These are phyloP conservation scores for Xylaria sp. DNA, from an alignment of 495 filamentous ascomycete genomes.

Conservation along the genomic window DNA sequence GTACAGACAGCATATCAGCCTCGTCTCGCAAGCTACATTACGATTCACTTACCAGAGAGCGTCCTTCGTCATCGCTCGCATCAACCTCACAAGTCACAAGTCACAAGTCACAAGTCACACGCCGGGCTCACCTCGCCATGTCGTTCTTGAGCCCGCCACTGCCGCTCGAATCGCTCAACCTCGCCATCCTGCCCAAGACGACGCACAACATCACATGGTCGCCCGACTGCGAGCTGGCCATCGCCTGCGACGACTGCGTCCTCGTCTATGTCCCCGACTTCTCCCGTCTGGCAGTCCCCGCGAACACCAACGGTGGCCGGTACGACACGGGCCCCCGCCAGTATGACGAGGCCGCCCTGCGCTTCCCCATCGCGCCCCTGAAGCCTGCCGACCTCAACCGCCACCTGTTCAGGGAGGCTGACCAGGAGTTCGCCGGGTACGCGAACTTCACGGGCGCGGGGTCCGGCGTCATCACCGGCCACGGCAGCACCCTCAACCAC, in stretches of 20 bases:
- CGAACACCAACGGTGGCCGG: not conserved
- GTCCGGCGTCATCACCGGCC: constrained; percentile 48
- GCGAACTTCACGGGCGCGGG: constrained; percentile 48
- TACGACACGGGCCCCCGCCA: constrained; percentile 27
- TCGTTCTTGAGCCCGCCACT: constrained; percentile 31
- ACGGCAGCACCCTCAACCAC: constrained; percentile 56
- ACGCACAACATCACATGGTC: constrained; percentile 57
- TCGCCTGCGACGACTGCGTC: constrained; percentile 56
- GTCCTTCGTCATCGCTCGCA: not conserved
- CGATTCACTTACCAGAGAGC: not conserved
- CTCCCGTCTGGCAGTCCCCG: not conserved
- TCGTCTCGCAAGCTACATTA: not conserved
- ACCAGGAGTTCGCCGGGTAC: constrained; percentile 35
- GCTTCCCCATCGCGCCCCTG: constrained; percentile 40
- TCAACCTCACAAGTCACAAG: too few relatives aligned
- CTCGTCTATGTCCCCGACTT: constrained; percentile 55
- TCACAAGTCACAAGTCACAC: not conserved
- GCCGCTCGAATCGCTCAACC: constrained; percentile 52
- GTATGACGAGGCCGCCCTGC: constrained; percentile 37
- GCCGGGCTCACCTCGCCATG: constrained; percentile 10
- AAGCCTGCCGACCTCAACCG: constrained; percentile 36
- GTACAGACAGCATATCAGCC: not conserved
- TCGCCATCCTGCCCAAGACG: constrained; percentile 49
- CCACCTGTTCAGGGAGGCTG: constrained; percentile 32
- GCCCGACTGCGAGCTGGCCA: constrained; percentile 55